phyloP scores from a whole-genome alignment of 2,329 filamentous ascomycete genomes.

The Onygena corvina region DNA sequence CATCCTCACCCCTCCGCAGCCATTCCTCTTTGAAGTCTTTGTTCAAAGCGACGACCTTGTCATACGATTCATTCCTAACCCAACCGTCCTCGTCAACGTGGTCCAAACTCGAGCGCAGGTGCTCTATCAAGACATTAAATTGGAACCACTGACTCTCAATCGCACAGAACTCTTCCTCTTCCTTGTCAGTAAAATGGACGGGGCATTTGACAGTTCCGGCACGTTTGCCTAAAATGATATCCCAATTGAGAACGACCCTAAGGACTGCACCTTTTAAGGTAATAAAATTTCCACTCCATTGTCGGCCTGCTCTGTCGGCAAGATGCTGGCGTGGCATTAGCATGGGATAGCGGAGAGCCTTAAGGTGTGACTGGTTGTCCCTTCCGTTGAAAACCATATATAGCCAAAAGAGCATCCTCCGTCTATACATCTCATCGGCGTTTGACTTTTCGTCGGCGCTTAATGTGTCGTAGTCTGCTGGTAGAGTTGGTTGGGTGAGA shows the following conservation, averaged over 20 bases:
- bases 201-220: slow-evolving; percentile 9
- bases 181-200: slow-evolving; percentile 10
- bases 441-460: slow-evolving; percentile 11
- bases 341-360: slow-evolving; percentile 9
- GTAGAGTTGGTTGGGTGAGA: slow-evolving; percentile 9
- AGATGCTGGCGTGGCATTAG: slow-evolving; percentile 12
- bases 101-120: slow-evolving; percentile 11
- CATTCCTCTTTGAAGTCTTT: slow-evolving; percentile 12
- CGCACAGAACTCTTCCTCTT: slow-evolving; percentile 11
- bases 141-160: slow-evolving; percentile 14
- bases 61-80: slow-evolving; percentile 13
- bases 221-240: slow-evolving; percentile 8
- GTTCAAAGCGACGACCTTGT: slow-evolving; percentile 7
- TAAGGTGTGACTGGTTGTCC: slow-evolving; percentile 12
- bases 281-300: slow-evolving; percentile 11
- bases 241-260: slow-evolving; percentile 12
- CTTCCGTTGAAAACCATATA: slow-evolving; percentile 12
- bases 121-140: slow-evolving; percentile 10
- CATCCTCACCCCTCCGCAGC: slow-evolving; percentile 10
- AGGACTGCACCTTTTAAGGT: slow-evolving; percentile 12
- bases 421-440: slow-evolving; percentile 14
- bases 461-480: slow-evolving; percentile 10
- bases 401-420: slow-evolving; percentile 10
- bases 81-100: slow-evolving; percentile 13
- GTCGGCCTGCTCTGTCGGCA: slow-evolving; percentile 10